Base-by-base conservation (phyloP, 2,329 filamentous ascomycete genomes). In the Trichoderma aggressivum region DNA sequence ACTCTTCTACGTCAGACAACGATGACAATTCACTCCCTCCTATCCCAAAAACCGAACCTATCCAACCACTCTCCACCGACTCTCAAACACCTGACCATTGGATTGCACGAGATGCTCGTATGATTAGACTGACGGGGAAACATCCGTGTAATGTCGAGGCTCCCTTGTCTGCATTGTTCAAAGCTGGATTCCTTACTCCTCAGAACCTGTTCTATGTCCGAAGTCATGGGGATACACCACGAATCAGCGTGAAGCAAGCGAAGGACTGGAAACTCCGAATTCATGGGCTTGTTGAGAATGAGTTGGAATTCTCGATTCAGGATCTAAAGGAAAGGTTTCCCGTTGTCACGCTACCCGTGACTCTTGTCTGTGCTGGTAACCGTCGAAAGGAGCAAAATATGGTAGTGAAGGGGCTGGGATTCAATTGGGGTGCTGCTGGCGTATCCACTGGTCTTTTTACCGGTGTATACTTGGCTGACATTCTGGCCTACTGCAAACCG, bases 111-210 rank as follows among this genome's bases (percentile, higher is more conserved):
- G 94, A 97, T 81, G 85, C 91, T 1, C 87, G 94, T 53, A 84
- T 98, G 18, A 96, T 98, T 74, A 88, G 94, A 64, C 84, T 98
- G 16, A 98, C 94, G 12, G 94, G 94, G 28, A 87, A 93, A 7
- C 94, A 97, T 80, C 94, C 94, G 1, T 97, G 97, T 84, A 98
- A 98, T 76, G 91, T 92, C 62, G 94, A 98, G 81, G 88, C 94
- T 11, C 94, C 94, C 0, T 82, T 98, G 10, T 92, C 89, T 69
- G 89, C 90, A 18, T 84, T 97, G 1, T 97, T 90, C 80, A 87
- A 95, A 59, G 84, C 87, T 82, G 94, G 94, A 0, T 97, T 97
- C 78, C 83, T 98, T 47, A 98, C 94, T 1, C 93, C 91, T 50
- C 92, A 94, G 14, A 92, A 97, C 75, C 84, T 98, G 1, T 96